Base-by-base conservation (phyloP, 139 green algal genomes). In the Micractinium conductrix region DNA sequence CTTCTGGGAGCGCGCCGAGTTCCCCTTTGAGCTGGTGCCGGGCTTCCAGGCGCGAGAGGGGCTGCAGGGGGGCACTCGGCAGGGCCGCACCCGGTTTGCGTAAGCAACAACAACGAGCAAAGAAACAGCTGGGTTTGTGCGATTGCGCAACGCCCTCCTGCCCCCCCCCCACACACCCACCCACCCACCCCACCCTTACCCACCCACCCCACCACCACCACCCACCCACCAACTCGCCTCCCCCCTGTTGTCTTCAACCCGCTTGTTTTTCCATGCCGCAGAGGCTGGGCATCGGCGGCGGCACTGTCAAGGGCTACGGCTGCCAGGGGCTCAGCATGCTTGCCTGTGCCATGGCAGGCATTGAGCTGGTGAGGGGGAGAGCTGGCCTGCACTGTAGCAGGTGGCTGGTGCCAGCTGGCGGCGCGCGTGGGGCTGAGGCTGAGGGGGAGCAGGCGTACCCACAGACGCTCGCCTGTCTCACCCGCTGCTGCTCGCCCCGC, bases 1-100 rank as follows among this genome's bases (percentile, higher is more conserved):
- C 43, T 98, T 94, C 82, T 99, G 96, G 96, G 96, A 99, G 87
- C 78, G 84, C 0, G 96, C 96, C 0, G 95, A 96, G 71, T 99
- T 99, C 63, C 96, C 96, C 0, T 88, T 93, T 79, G 42, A 92
- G 78, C 84, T 99, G 65, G 87, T 98, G 16, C 92, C 94, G 30
- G 91, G 76, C 55, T 82, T 82, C 55, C 76, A 93, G 84, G 48
- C 86, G 43, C 9, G 71, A 42, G 62, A 24, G 60, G 60, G 24
- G 60, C 24, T 12, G 26, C 14, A 21, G 71, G 71, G 40, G 71
- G 40, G 12, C 60, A 30, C 10, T 70, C 2, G 30, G 62, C 17
- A 10, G 62, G 30, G 62, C 62, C n/a, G n/a, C n/a, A n/a, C n/a
- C n/a, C n/a, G n/a, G n/a, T n/a, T n/a, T n/a, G n/a, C n/a, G n/a